These are phyloP conservation scores for Fragilariopsis cylindrus DNA, from an alignment of 108 stramenopile species.

Conservation along the genomic window DNA sequence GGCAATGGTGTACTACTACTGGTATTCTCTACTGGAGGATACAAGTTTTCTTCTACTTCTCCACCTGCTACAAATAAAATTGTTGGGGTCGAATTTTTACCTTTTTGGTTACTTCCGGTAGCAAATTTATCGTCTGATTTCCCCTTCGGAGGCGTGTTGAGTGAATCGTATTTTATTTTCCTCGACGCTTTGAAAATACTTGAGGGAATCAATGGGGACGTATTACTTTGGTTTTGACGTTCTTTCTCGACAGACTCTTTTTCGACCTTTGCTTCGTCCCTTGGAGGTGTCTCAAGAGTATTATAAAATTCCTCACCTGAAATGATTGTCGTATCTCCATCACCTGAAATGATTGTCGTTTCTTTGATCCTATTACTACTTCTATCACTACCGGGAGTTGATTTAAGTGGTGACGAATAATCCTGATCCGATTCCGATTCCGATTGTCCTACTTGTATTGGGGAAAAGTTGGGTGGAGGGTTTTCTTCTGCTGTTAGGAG, in stretches of 20 bases:
- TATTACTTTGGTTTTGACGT: neutral
- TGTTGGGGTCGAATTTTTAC: no score
- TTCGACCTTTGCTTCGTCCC: neutral
- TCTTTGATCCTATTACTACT: neutral
- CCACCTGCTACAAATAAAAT: no score
- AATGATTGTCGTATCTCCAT: neutral
- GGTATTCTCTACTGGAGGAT: no score
- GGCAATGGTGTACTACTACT: no score
- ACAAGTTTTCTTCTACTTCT: neutral
- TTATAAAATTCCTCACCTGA: constrained; percentile 4
- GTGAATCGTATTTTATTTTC: neutral
- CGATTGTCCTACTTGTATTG: neutral
- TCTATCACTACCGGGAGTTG: no score
- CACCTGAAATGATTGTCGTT: neutral
- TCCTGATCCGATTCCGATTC: neutral
- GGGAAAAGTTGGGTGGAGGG: constrained; percentile 11
- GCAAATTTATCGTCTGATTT: neutral
- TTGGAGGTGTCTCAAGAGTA: neutral
- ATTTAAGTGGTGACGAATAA: neutral
- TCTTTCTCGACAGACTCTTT: neutral
- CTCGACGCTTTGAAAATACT: neutral
- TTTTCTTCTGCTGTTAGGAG: constrained; percentile 2
- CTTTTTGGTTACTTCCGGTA: neutral
- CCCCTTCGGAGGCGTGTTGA: constrained; percentile 7
- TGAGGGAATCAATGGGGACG: no score